Evolutionary conservation across 768 basidiomycete species (phyloP).

Genomic region (Suillus spraguei): DNA sequence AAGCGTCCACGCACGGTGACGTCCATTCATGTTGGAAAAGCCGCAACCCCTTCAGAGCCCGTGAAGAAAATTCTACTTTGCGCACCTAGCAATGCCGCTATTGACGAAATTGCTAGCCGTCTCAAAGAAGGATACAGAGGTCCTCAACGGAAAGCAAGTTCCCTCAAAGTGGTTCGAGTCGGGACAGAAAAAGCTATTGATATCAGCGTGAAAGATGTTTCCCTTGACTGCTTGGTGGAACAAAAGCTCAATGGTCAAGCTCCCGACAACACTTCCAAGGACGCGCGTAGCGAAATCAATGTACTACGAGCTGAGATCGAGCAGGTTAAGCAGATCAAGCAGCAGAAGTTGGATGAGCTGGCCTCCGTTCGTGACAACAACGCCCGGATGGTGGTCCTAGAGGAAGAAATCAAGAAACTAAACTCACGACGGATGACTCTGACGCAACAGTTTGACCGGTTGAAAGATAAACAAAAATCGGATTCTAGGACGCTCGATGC

Average conservation of each 20-base stretch:
- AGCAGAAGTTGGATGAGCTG: slow-evolving; percentile 65
- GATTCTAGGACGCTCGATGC: slow-evolving; percentile 83
- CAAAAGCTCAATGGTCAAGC: slow-evolving; percentile 58
- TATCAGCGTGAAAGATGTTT: slow-evolving; percentile 79
- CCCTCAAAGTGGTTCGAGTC: slow-evolving; percentile 86
- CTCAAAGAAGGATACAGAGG: slow-evolving; percentile 78
- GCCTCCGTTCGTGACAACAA: slow-evolving; percentile 56
- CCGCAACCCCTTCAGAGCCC: slow-evolving; percentile 41
- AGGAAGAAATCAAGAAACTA: slow-evolving; percentile 70
- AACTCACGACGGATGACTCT: slow-evolving; percentile 65
- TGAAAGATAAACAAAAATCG: slow-evolving; percentile 83
- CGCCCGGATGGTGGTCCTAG: slow-evolving; percentile 54
- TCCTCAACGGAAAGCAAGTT: slow-evolving; percentile 50
- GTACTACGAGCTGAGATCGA: slow-evolving; percentile 69
- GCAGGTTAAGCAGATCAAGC: slow-evolving; percentile 58
- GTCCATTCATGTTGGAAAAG: slow-evolving; percentile 50
- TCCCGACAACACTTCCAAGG: slow-evolving; percentile 43
- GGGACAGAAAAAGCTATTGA: slow-evolving; percentile 79
- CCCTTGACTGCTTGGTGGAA: slow-evolving; percentile 86
- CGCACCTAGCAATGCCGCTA: slow-evolving; percentile 97
- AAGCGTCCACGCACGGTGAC: slow-evolving; percentile 52
- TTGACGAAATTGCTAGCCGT: slow-evolving; percentile 92
- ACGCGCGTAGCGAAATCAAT: slow-evolving; percentile 59
- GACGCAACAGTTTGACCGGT: slow-evolving; percentile 69
- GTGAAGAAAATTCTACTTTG: slow-evolving; percentile 85